These are phyloP conservation scores for Pseudogymnoascus sp. DNA, from an alignment of 2,329 filamentous ascomycete species.

Conservation along the genomic window DNA sequence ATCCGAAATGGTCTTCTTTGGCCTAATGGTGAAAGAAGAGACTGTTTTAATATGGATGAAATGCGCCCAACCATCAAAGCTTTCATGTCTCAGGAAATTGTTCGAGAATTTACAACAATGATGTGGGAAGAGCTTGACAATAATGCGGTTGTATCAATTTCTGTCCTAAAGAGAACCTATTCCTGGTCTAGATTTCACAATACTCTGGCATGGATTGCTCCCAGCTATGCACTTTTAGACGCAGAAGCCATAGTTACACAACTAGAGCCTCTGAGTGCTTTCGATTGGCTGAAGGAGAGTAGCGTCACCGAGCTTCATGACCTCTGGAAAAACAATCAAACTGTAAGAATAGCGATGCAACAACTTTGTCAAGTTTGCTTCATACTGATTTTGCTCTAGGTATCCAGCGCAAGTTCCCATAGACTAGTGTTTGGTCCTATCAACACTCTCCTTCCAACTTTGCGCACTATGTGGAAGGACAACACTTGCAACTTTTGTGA, in stretches of 20 bases:
- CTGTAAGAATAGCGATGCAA: no score
- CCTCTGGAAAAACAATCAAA: slow-evolving; percentile 32
- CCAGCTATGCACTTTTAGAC: slow-evolving; percentile 32
- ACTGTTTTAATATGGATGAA: slow-evolving; percentile 39
- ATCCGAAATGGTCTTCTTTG: slow-evolving; percentile 38
- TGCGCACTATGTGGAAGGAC: background rate
- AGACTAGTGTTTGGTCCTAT: no score
- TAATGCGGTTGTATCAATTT: slow-evolving; percentile 32
- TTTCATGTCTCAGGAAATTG: slow-evolving; percentile 39
- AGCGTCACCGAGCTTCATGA: slow-evolving; percentile 39
- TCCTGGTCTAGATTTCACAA: slow-evolving; percentile 43
- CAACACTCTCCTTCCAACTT: no score
- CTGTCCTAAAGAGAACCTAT: slow-evolving; percentile 36
- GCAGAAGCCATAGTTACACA: slow-evolving; percentile 28
- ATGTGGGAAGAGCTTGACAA: slow-evolving; percentile 41
- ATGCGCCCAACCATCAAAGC: slow-evolving; percentile 38
- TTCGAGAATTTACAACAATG: slow-evolving; percentile 36
- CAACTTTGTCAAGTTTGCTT: no score
- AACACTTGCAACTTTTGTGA: background rate
- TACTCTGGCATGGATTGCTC: slow-evolving; percentile 38
- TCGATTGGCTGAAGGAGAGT: slow-evolving; percentile 41
- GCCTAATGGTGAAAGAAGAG: slow-evolving; percentile 34
- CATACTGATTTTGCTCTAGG: no score
- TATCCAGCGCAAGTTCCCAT: no score
- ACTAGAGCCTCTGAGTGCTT: slow-evolving; percentile 37